Evolutionary conservation across 2,329 filamentous ascomycete species (phyloP), one percentile per base, ranked within the genome.

Genomic region (Beauveria caledonica): DNA sequence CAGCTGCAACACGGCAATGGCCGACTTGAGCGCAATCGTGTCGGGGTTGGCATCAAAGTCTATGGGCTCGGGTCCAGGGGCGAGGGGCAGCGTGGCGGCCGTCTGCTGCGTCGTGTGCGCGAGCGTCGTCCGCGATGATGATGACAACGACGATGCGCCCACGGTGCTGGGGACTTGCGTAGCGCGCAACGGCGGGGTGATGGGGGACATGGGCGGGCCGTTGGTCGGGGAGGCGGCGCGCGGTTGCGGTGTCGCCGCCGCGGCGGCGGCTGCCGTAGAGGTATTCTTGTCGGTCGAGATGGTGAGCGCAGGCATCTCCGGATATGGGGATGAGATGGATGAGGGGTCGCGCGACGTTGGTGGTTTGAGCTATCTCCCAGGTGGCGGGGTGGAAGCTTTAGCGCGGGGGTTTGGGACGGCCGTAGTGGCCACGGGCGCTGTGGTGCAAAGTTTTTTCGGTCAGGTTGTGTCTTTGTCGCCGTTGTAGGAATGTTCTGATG

Each of bases 1-100:
- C 65, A 96, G 80, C 75, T 96, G 91, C 51, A 97, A 79, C 56
- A 96, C 86, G 9, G 90, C 88, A 62, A 97, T 91, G 50, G 92
- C 90, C 27, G 89, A 90, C 65, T 88, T 86, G 62, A 97, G 80
- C 5, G 93, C 93, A 62, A 97, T 87, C 25, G 88, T 91, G 77
- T 97, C 93, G 8, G 90, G 86, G 69, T 96, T 96, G 60, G 76
- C 73, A 64, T 82, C 78, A 63, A 86, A 84, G 66, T 81, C 78
- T 62, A 87, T 77, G 49, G 83, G 77, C 44, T 77, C 73, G 0
- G 80, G 78, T 2, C 76, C 75, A 4, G 81, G 80, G 1, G 80
- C 77, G 1, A 74, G 69, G 40, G 80, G 74, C 42, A 71, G 71
- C 39, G 68, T 66, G 23, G 66, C 70, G 62, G 76, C 76, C 23